Evolutionary conservation across 805 yeast genomes (phyloP).

Genomic region (Candida nitratophila): DNA sequence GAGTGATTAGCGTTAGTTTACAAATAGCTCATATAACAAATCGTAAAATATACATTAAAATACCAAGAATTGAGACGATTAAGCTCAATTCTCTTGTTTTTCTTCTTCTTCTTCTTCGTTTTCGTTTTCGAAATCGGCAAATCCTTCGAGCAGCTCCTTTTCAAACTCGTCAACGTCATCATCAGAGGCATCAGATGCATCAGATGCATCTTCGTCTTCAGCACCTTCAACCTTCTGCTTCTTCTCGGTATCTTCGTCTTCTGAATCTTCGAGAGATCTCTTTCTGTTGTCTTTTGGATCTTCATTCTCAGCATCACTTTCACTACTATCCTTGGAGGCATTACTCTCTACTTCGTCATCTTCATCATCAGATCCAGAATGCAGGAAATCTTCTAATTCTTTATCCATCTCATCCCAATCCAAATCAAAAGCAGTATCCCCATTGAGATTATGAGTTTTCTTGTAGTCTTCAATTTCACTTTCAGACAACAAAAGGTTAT

Average conservation of each 20-base stretch:
- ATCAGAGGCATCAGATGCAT: slow-evolving; percentile 14
- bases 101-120: neutral
- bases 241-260: neutral
- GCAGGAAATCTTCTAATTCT: slow-evolving; percentile 42
- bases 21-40: too few species aligned
- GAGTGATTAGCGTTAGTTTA: too few species aligned
- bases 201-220: slow-evolving; percentile 4
- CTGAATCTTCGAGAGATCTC: neutral
- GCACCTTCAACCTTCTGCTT: neutral
- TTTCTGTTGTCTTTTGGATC: neutral
- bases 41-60: too few species aligned
- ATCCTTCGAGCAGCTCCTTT: slow-evolving; percentile 41
- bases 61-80: too few species aligned
- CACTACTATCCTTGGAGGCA: neutral
- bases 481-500: slow-evolving; percentile 36
- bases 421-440: slow-evolving; percentile 32
- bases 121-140: slow-evolving; percentile 37
- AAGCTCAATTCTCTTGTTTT: too few species aligned
- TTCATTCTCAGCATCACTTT: neutral
- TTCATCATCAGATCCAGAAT: slow-evolving; percentile 35
- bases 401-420: slow-evolving; percentile 51
- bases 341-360: slow-evolving; percentile 19
- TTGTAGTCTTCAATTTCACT: slow-evolving; percentile 40
- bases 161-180: slow-evolving; percentile 40
- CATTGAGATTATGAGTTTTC: slow-evolving; percentile 28